A percentile compares a stretch with the other conserved stretches of the same genome.
Evolutionary conservation across 805 yeast genomes (phyloP).

Genomic region (Zygoascus bituminiphila): DNA sequence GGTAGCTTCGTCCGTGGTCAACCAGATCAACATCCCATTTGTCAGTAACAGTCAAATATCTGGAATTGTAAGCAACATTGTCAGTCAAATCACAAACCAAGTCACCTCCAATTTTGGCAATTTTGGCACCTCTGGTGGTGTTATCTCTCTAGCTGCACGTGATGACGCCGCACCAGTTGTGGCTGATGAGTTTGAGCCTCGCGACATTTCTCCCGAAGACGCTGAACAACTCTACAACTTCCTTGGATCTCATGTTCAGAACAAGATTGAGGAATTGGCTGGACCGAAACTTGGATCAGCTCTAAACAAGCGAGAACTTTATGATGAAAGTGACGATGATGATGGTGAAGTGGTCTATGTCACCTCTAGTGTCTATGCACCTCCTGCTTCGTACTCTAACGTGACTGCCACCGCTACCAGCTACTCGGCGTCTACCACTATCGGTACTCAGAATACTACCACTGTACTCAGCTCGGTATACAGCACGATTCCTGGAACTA

Average conservation of each 20-base stretch:
- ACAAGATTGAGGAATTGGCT: slow-evolving; percentile 1
- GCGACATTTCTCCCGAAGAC: background rate
- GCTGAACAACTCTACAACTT: background rate
- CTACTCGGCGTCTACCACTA: background rate
- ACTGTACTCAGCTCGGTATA: background rate
- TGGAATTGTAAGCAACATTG: background rate
- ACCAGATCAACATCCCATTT: background rate
- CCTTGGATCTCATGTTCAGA: background rate
- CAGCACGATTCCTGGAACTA: background rate
- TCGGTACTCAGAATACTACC: background rate
- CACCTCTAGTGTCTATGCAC: background rate
- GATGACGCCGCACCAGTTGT: background rate
- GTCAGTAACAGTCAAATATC: background rate
- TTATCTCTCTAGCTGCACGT: background rate
- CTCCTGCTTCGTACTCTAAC: background rate
- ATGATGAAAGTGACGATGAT: background rate
- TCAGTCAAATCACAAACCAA: background rate
- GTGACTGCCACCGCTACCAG: background rate
- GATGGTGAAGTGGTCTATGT: background rate
- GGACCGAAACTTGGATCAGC: background rate
- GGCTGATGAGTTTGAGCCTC: background rate
- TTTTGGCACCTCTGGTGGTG: background rate
- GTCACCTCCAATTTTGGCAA: background rate
- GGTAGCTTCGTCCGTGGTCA: background rate
- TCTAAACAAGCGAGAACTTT: background rate